These are phyloP conservation scores for Dactylis glomerata DNA, from an alignment of 176 grass and related monocot genomes.

Conservation along the genomic window DNA sequence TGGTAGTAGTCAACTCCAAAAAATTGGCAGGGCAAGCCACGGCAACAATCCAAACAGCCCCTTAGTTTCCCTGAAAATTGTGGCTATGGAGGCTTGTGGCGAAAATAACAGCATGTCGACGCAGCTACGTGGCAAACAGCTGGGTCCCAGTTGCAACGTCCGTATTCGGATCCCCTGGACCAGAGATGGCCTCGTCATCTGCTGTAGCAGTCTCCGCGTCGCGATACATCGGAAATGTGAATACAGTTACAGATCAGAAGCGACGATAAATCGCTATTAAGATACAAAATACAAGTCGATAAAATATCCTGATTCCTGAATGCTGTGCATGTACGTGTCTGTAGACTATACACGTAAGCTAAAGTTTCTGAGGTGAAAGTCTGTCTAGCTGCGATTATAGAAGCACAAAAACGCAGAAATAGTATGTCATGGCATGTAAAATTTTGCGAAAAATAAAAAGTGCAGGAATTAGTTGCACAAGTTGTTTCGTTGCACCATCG, in stretches of 20 bases:
- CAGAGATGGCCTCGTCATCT: background rate
- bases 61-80: background rate
- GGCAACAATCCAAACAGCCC: too few species aligned
- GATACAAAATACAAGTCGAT: background rate
- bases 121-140: conserved; percentile 10
- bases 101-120: conserved; percentile 27
- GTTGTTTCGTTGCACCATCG: too few species aligned
- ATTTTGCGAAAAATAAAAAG: too few species aligned
- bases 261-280: background rate
- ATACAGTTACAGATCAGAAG: background rate
- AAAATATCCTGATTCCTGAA: background rate
- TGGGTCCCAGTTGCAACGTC: background rate
- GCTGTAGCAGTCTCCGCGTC: background rate
- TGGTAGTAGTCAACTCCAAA: too few species aligned
- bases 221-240: background rate
- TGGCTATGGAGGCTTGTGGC: conserved; percentile 10
- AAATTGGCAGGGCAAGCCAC: too few species aligned
- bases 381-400: background rate
- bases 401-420: too few species aligned
- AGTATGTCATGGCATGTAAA: too few species aligned
- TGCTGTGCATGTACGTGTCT: background rate
- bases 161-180: background rate
- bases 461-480: too few species aligned
- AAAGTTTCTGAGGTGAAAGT: background rate
- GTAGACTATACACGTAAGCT: background rate